Evolutionary conservation across 106 monocot species (phyloP), one percentile per base, ranked within the genome.

Genomic region (Dendrobium chrysotoxum): DNA sequence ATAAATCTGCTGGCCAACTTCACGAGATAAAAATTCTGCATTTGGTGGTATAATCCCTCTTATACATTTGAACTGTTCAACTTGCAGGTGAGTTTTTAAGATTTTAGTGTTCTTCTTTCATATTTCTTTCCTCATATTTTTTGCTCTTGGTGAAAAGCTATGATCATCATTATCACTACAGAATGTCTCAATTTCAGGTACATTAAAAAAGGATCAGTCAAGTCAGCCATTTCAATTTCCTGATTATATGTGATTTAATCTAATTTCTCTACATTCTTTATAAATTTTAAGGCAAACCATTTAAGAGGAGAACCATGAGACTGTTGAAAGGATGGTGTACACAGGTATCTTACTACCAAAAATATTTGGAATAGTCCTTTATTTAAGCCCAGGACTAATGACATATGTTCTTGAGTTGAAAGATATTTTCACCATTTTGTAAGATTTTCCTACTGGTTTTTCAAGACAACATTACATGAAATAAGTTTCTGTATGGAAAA

Each of bases 161-260:
- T 13, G 50, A 25, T 64, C 64, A 23, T 25, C 21, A 64, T 64
- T 3, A 57, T 57, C 57, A 57, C 57, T 7, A 12, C 7, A 47
- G 80, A 58, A 86, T 93, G 85, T 66, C 85, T 1, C 81, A 90
- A 31, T 93, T 93, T 72, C 92, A 93, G 92, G 92, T 93, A 82
- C 47, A 40, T 21, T 44, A 26, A 46, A 28, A 42, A 31, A 54
- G 31, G 10, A 50, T 9, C 7, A 75, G 64, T 31, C 75, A 31
- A 81, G 11, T 39, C 53, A 39, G 26, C 28, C 13, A 26, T 70
- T 39, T 12, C 8, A 21, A 18, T 28, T 2, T 11, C 72, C 47
- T 61, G 17, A 31, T 21, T 46, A n/a, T 58, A 47, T 47, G 12
- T 0, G 47, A 9, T 47, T 66, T 46, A 70, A 30, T 66, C 70